Evolutionary conservation across 352 stramenopile genomes (phyloP).

Genomic region (Phytopythium litorale): DNA sequence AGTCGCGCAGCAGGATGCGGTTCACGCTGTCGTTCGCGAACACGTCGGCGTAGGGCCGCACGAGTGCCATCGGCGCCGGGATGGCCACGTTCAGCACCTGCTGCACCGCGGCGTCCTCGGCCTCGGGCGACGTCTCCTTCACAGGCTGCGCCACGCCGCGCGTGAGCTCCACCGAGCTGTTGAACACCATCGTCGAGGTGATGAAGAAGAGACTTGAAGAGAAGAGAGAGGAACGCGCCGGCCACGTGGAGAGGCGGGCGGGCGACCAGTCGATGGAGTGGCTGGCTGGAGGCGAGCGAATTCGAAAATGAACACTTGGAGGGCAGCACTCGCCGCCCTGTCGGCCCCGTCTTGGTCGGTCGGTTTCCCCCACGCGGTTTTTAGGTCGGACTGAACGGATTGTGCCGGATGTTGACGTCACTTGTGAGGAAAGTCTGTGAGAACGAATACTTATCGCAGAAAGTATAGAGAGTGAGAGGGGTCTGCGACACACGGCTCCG

Average conservation of each 20-base stretch:
- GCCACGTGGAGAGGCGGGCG: background rate
- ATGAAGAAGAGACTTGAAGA: constrained; percentile 1
- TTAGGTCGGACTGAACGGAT: constrained; percentile 2
- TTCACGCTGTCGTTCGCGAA: constrained; percentile 57
- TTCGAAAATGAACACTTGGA: constrained; percentile 26
- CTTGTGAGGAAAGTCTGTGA: background rate
- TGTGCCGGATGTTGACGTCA: constrained; percentile 7
- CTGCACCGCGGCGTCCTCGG: constrained; percentile 22
- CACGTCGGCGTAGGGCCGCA: constrained; percentile 41
- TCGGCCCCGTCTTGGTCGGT: background rate
- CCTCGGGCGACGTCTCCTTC: constrained; percentile 30
- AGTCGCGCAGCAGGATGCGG: constrained; percentile 51
- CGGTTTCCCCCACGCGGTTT: background rate
- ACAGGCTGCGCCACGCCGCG: constrained; percentile 26
- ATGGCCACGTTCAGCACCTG: constrained; percentile 37
- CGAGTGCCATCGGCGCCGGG: constrained; percentile 41
- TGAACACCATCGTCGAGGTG: constrained; percentile 35
- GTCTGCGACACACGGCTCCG: background rate
- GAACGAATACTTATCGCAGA: constrained; percentile 1
- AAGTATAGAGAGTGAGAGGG: background rate
- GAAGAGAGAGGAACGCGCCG: background rate
- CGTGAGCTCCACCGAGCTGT: constrained; percentile 46
- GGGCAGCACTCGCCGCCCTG: too few relatives aligned
- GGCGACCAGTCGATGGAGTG: background rate
- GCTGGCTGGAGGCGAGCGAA: constrained; percentile 17